phyloP scores from a whole-genome alignment of 345 rosid species.

The Gossypium turneri region DNA sequence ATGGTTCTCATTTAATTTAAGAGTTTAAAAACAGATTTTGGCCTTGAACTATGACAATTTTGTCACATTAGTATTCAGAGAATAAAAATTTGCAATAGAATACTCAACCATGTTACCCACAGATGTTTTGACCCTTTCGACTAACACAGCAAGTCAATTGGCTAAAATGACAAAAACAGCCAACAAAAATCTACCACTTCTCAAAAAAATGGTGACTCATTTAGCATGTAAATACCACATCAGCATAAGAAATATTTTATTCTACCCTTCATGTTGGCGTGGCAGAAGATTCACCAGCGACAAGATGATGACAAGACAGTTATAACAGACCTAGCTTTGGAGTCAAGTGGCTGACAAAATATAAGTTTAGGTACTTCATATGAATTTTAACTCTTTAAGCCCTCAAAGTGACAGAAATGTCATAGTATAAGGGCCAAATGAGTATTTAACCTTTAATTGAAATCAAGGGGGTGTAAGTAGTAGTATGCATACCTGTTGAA shows the following conservation, averaged over 20 bases:
- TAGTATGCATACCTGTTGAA: constrained; percentile 46
- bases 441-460: background rate
- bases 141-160: background rate
- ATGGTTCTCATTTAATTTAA: background rate
- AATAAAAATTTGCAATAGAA: too few species aligned
- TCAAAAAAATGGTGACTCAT: background rate
- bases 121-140: background rate
- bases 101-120: background rate
- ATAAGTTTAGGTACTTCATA: background rate
- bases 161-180: background rate
- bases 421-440: background rate
- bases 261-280: background rate
- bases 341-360: background rate
- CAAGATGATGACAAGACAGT: background rate
- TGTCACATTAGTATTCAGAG: background rate
- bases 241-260: background rate
- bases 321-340: background rate
- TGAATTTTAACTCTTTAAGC: background rate
- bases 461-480: background rate
- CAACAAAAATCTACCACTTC: background rate
- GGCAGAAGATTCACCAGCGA: background rate
- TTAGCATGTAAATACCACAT: background rate
- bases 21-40: background rate
- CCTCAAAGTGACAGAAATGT: background rate
- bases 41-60: background rate